Evolutionary conservation across 306 rosid species (phyloP).

Genomic region (Quercus cerris): DNA sequence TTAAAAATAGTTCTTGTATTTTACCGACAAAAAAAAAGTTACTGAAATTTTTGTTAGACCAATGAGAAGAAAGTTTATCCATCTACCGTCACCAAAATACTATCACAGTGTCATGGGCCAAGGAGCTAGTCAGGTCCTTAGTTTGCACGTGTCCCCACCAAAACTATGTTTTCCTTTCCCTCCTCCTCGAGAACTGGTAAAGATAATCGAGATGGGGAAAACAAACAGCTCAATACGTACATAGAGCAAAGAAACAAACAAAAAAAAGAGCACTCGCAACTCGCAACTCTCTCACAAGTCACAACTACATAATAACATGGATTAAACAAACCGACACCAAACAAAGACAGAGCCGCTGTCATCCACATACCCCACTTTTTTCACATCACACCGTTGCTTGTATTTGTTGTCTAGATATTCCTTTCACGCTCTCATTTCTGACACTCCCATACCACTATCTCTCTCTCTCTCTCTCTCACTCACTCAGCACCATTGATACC

Average conservation of each 20-base stretch:
- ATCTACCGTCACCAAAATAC: too few species aligned
- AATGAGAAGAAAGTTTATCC: too few species aligned
- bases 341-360: conserved; percentile 19
- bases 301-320: too few species aligned
- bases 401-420: conserved; percentile 28
- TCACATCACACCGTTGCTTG: conserved; percentile 1
- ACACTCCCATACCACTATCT: conserved; percentile 25
- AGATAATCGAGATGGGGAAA: neutral
- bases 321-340: conserved; percentile 1
- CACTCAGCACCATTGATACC: neutral
- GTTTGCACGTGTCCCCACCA: neutral
- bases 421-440: conserved; percentile 15
- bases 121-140: neutral
- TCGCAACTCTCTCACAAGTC: neutral
- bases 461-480: neutral
- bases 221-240: neutral
- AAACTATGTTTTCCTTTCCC: neutral
- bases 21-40: too few species aligned
- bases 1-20: too few species aligned
- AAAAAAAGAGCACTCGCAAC: neutral
- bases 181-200: neutral
- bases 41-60: too few species aligned
- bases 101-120: too few species aligned
- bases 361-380: conserved; percentile 26
- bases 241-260: neutral